A percentile compares a stretch with the other conserved stretches of the same genome.
These are phyloP conservation scores for Warburgia ugandensis DNA, from an alignment of 164 flowering plant genomes.

Conservation along the genomic window DNA sequence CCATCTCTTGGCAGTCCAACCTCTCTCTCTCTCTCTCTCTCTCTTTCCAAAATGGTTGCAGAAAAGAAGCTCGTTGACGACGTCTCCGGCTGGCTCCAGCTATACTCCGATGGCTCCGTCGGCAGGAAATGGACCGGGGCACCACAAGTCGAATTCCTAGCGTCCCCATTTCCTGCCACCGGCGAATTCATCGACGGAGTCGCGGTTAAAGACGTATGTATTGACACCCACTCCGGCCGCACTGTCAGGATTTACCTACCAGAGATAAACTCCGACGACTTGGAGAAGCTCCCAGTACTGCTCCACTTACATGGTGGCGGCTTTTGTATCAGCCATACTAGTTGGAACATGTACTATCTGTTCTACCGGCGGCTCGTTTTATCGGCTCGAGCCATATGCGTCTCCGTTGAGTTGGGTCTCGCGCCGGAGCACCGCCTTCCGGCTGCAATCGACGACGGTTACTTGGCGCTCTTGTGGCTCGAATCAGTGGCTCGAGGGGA, in stretches of 20 bases:
- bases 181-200: slow-evolving; percentile 48
- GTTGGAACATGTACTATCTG: slow-evolving; percentile 63
- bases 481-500: slow-evolving; percentile 28
- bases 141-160: slow-evolving; percentile 50
- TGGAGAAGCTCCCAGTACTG: slow-evolving; percentile 40
- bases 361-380: slow-evolving; percentile 42
- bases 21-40: no score
- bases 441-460: slow-evolving; percentile 53
- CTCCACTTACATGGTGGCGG: slow-evolving; percentile 86
- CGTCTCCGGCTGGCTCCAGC: slow-evolving; percentile 65
- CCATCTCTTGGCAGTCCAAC: no score
- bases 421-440: slow-evolving; percentile 87
- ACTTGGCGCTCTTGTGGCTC: slow-evolving; percentile 60
- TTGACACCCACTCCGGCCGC: slow-evolving; percentile 24
- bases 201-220: slow-evolving; percentile 37
- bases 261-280: slow-evolving; percentile 14
- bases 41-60: background rate
- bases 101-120: slow-evolving; percentile 59
- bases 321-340: slow-evolving; percentile 65
- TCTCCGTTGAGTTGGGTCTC: slow-evolving; percentile 47
- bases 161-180: slow-evolving; percentile 43
- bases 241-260: slow-evolving; percentile 53
- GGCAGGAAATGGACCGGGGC: slow-evolving; percentile 74
- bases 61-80: slow-evolving; percentile 35
- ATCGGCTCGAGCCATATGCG: slow-evolving; percentile 29